Percentiles rank a stretch among this genome's conserved stretches.
These are phyloP conservation scores for Cordyceps sp. DNA, from an alignment of 2,329 filamentous ascomycete genomes.

Conservation along the genomic window DNA sequence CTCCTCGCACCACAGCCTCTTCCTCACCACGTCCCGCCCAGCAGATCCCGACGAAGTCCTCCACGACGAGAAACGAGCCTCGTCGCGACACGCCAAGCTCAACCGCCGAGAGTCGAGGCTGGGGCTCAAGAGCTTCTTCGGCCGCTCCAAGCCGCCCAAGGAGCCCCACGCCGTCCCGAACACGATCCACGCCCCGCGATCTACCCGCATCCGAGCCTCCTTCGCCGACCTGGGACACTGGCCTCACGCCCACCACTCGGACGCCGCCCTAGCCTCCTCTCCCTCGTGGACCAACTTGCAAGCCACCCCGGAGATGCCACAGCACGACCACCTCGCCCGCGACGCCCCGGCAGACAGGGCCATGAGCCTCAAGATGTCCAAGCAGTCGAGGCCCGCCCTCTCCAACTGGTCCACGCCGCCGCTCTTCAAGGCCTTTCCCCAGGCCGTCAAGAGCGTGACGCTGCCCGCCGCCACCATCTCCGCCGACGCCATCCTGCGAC, in stretches of 20 bases:
- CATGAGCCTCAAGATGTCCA: slow-evolving; percentile 2
- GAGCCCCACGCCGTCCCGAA: slow-evolving; percentile 15
- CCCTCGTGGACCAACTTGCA: slow-evolving; percentile 18
- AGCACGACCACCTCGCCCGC: slow-evolving; percentile 4
- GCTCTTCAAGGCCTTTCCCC: slow-evolving; percentile 74
- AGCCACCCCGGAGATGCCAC: slow-evolving; percentile 6
- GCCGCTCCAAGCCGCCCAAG: slow-evolving; percentile 22
- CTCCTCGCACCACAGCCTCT: no score
- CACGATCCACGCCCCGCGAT: slow-evolving; percentile 13
- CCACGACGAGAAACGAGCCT: background rate
- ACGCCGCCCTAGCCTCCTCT: slow-evolving; percentile 8
- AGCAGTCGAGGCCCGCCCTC: slow-evolving; percentile 10
- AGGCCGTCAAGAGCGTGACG: slow-evolving; percentile 59
- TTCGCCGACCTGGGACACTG: slow-evolving; percentile 27
- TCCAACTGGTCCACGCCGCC: slow-evolving; percentile 52
- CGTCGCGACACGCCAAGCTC: slow-evolving; percentile 15
- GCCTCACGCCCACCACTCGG: slow-evolving; percentile 16
- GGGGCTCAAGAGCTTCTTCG: slow-evolving; percentile 33
- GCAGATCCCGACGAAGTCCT: no score
- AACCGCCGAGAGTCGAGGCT: slow-evolving; percentile 33
- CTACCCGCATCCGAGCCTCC: slow-evolving; percentile 26
- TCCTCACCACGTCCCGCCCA: no score
- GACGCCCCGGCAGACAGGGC: slow-evolving; percentile 3
- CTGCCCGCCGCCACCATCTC: slow-evolving; percentile 51
- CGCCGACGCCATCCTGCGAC: slow-evolving; percentile 51